Conservation (phyloP, 768 basidiomycete species). For the Lactifluus rugatus region DNA sequence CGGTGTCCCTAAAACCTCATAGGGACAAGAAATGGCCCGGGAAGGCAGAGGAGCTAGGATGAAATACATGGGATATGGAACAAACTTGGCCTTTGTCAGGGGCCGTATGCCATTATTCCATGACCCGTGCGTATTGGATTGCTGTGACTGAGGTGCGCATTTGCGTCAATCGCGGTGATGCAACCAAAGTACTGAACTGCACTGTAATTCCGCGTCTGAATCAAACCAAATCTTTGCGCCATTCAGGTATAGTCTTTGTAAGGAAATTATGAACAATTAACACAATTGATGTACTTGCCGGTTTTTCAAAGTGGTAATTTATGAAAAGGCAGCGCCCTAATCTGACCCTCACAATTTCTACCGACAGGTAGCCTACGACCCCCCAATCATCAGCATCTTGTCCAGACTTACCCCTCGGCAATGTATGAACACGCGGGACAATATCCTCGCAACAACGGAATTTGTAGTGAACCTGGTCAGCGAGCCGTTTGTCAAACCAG, state of each 20-base stretch:
- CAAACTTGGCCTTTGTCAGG: conserved; percentile 10
- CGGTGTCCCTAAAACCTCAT: conserved; percentile 24
- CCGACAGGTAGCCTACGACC: conserved; percentile 47
- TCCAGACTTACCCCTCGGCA: conserved; percentile 37
- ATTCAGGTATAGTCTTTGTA: conserved; percentile 38
- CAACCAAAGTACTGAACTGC: conserved; percentile 46
- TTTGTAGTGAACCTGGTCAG: conserved; percentile 69
- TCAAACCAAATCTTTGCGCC: conserved; percentile 53
- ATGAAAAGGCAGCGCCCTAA: conserved; percentile 1
- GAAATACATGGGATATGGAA: conserved; percentile 34
- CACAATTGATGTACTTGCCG: conserved; percentile 11
- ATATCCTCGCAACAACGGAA: conserved; percentile 53
- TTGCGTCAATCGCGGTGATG: conserved; percentile 21
- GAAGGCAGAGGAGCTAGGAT: conserved; percentile 28
- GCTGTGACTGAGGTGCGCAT: conserved; percentile 10
- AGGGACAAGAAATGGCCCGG: too few species aligned
- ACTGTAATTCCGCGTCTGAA: conserved; percentile 52
- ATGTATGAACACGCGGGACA: conserved; percentile 54
- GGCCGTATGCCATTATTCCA: conserved; percentile 11
- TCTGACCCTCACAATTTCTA: conserved; percentile 12
- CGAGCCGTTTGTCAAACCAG: conserved; percentile 53
- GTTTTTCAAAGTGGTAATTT: conserved; percentile 20
- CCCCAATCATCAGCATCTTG: conserved; percentile 56
- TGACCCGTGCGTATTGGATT: conserved; percentile 16
- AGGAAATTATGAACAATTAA: conserved; percentile 28